Conservation (phyloP, 2,329 filamentous ascomycete species). For the Drechslerella coelobrocha region DNA sequence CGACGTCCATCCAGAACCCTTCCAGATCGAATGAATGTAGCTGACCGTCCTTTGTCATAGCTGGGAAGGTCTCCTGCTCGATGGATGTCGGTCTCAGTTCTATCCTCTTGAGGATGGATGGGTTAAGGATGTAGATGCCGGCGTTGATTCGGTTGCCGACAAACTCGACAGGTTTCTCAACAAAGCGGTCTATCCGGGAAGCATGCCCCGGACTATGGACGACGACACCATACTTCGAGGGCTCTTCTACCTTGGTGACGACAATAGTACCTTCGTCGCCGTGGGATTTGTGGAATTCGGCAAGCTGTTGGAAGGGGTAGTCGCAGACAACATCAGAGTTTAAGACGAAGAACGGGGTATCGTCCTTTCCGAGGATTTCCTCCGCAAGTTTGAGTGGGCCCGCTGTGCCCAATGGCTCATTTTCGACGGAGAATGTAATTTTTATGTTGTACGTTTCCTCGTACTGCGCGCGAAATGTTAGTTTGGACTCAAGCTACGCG, state of each 20-base stretch:
- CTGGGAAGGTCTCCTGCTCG: conserved; percentile 98
- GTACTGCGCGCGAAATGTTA: conserved; percentile 66
- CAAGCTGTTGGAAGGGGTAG: conserved; percentile 89
- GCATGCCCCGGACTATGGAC: conserved; percentile 94
- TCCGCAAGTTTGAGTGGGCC: conserved; percentile 95
- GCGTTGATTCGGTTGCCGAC: conserved; percentile 99
- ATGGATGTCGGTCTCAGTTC: conserved; percentile 96
- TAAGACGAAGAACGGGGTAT: conserved; percentile 94
- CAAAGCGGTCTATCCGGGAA: conserved; percentile 94
- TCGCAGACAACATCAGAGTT: conserved; percentile 99
- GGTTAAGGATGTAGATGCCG: conserved; percentile 97
- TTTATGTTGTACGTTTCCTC: conserved; percentile 90
- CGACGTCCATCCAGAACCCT: conserved; percentile 99
- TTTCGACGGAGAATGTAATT: conserved; percentile 96
- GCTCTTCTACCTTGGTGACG: conserved; percentile 98
- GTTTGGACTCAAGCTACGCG: conserved; percentile 12
- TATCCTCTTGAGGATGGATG: conserved; percentile 85
- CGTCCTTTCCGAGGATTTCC: conserved; percentile 88
- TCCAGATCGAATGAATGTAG: conserved; percentile 96
- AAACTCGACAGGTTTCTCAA: conserved; percentile 98
- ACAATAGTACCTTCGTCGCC: conserved; percentile 97
- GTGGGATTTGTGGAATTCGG: conserved; percentile 89
- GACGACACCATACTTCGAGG: conserved; percentile 97
- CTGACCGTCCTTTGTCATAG: conserved; percentile 85
- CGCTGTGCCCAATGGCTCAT: conserved; percentile 91